Evolutionary conservation across 805 yeast species (phyloP), one percentile per base, ranked within the genome.

Genomic region (Nakazawaea sp.): DNA sequence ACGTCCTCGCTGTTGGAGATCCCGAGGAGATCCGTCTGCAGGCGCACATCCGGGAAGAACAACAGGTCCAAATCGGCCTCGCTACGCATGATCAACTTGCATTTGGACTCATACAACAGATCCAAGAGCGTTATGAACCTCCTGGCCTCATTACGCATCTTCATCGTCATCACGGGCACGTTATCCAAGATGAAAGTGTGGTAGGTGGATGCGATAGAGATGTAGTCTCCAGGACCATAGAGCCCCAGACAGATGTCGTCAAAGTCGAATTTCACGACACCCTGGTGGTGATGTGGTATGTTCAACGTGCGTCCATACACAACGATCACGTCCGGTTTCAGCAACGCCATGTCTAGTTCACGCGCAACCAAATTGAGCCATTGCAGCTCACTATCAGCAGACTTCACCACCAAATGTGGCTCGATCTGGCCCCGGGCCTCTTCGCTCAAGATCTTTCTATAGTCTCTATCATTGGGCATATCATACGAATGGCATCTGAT

Each of bases 171-270:
- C 4, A 72, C 60, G 0, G 89, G 89, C 3, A 81, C 75, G 35
- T 74, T 58, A 39, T 78, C 81, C 15, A 81, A 49, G 4, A 81
- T 62, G 20, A 82, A 58, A 2, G 78, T 72, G 23, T 67, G 72
- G 51, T 61, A 81, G 17, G 63, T 61, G 0, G 85, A 72, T 0
- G 87, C 80, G 21, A 81, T 51, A 0, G 86, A 73, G 24, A 81
- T 78, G 50, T 78, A 81, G 51, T 81, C 89, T 3, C 82, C 78
- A 0, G 86, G 74, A 1, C 83, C 81, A 43, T 62, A 70, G 5
- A 72, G 56, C 6, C 76, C 75, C 33, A 61, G 66, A 48, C 86
- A 78, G 10, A 81, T 62, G 32, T 75, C 64, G 5, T 57, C 57
- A 43, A 76, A 81, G 16, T 67, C 70, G 40, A 78, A 64, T 41